Evolutionary conservation across 108 stramenopile species (phyloP).

Genomic region (Pseudonitzschia pungens): DNA sequence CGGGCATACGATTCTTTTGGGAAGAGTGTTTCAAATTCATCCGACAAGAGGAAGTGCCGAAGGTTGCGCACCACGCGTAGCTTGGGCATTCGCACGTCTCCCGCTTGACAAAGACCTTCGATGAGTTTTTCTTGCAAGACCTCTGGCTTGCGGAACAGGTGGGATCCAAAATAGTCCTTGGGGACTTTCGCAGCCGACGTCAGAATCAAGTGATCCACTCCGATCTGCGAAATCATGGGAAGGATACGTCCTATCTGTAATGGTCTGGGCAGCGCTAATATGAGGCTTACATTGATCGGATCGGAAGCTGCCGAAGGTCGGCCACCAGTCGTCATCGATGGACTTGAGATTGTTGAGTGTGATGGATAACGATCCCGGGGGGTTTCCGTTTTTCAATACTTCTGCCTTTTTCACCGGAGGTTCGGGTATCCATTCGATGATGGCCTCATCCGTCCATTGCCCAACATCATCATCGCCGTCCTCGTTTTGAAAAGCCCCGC

Average conservation of each 20-base stretch:
- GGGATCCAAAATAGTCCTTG: slow-evolving; percentile 92
- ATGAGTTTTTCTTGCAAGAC: slow-evolving; percentile 55
- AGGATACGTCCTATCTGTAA: slow-evolving; percentile 81
- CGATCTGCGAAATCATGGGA: slow-evolving; percentile 87
- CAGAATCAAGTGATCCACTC: slow-evolving; percentile 79
- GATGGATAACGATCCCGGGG: slow-evolving; percentile 67
- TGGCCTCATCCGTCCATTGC: slow-evolving; percentile 66
- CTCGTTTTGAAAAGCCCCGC: slow-evolving; percentile 3
- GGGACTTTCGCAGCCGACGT: slow-evolving; percentile 76
- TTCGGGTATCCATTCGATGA: slow-evolving; percentile 77
- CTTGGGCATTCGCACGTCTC: slow-evolving; percentile 69
- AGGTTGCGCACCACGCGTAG: slow-evolving; percentile 49
- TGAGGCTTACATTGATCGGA: slow-evolving; percentile 53
- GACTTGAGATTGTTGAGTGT: slow-evolving; percentile 38
- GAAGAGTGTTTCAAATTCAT: slow-evolving; percentile 68
- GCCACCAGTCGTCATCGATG: slow-evolving; percentile 9
- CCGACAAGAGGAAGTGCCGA: slow-evolving; percentile 42
- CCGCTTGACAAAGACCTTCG: slow-evolving; percentile 81
- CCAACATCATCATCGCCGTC: slow-evolving; percentile 42
- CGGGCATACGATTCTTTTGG: slow-evolving; percentile 61
- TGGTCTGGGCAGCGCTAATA: slow-evolving; percentile 90
- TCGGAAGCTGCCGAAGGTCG: slow-evolving; percentile 14
- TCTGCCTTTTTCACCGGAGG: slow-evolving; percentile 78
- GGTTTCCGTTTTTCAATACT: slow-evolving; percentile 67
- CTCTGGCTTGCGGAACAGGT: slow-evolving; percentile 77